Evolutionary conservation across 495 filamentous ascomycete genomes (phyloP), one percentile per base, ranked within the genome.

Genomic region (Geopyxis carbonaria): DNA sequence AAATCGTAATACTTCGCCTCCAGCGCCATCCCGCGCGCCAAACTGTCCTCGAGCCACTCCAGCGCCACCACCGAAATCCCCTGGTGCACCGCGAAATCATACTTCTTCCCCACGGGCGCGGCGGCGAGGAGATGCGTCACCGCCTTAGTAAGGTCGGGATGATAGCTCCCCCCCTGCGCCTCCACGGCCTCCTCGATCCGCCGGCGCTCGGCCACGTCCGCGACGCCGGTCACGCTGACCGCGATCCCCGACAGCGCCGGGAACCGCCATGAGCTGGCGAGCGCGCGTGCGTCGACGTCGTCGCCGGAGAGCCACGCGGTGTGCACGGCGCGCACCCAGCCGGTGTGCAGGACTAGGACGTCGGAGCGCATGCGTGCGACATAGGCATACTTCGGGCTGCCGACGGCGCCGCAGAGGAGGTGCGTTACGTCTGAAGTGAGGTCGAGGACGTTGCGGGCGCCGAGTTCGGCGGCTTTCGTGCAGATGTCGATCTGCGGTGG

Each of bases 361-460:
- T 97, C 89, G 23, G 75, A 68, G 21, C 89, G 69, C 55, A 86
- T 80, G 45, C 74, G 83, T 16, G 89, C 89, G 51, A 94, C 87
- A 60, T 89, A 93, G 52, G 75, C 78, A 64, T 97, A 97, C 57
- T 97, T 97, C 10, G 76, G 70, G 0, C 86, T 94, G 47, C 82
- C 68, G 40, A 78, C 76, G 42, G 80, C 76, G 50, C 85, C 89
- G 46, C 93, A 80, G 46, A 97, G 72, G 21, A 97, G 70, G 62
- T 97, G 89, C 2, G 89, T 97, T 43, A 92, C 84, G 56, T 94
- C 83, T 31, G 80, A 80, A 22, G 89, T 95, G n/a, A 97, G 75
- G 57, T 95, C 83, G 52, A 80, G 74, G 42, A 78, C 76, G 63
- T 87, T 78, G 42, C 66, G 60, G 22, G 86, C 89, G 43, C 89